A percentile compares a stretch with the other conserved stretches of the same genome.
These are phyloP conservation scores for Jacaranda mimosifolia DNA, from an alignment of 257 asterid species.

Conservation along the genomic window DNA sequence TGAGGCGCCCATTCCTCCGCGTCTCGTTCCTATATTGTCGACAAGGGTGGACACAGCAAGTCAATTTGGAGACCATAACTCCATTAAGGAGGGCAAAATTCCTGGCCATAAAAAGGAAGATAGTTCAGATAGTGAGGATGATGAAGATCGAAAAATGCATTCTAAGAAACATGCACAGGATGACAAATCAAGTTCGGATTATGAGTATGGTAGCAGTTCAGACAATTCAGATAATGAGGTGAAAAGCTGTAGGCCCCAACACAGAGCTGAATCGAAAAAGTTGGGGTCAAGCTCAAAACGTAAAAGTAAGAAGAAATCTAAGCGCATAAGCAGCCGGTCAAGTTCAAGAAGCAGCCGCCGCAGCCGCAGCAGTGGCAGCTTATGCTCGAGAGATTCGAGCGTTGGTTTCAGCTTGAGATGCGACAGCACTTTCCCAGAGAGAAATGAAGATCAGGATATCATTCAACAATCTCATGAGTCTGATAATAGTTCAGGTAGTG, in stretches of 20 bases:
- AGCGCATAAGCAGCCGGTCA: constrained; percentile 4
- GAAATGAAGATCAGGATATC: constrained; percentile 7
- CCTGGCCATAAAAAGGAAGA: constrained; percentile 33
- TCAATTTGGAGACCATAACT: constrained; percentile 23
- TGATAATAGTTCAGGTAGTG: constrained; percentile 38
- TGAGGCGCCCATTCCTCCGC: constrained; percentile 59
- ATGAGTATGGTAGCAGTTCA: constrained; percentile 38
- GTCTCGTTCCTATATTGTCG: constrained; percentile 42
- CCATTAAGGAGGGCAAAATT: background rate
- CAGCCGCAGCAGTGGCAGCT: constrained; percentile 12
- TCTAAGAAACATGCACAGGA: background rate
- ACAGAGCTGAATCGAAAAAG: constrained; percentile 31
- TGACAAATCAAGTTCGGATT: constrained; percentile 41
- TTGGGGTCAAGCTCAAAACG: constrained; percentile 40
- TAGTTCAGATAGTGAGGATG: constrained; percentile 38
- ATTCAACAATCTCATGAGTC: constrained; percentile 9
- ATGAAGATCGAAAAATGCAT: constrained; percentile 5
- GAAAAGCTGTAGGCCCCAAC: background rate
- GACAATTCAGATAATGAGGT: constrained; percentile 32
- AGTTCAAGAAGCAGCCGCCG: constrained; percentile 35
- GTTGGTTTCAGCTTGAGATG: constrained; percentile 41
- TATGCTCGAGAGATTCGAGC: constrained; percentile 29
- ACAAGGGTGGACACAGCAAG: constrained; percentile 38
- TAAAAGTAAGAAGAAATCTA: constrained; percentile 36
- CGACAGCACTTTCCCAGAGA: constrained; percentile 32